phyloP scores from a whole-genome alignment of 2,329 filamentous ascomycete species.

The Fusarium paranaense region DNA sequence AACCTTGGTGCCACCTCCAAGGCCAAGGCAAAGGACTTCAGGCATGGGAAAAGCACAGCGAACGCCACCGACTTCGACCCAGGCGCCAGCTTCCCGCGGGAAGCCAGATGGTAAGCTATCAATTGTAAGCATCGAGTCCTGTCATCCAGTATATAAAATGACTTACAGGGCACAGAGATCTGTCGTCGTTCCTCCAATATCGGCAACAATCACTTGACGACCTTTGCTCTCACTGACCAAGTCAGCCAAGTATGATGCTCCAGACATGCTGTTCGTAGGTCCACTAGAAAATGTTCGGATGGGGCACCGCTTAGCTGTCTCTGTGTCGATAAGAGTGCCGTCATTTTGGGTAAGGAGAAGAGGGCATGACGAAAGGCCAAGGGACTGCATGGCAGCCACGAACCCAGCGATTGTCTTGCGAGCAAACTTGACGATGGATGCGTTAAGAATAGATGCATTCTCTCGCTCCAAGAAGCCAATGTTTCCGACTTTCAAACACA shows the following conservation, averaged over 20 bases:
- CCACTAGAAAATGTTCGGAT: constrained; percentile 71
- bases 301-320: constrained; percentile 53
- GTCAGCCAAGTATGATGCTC: constrained; percentile 66
- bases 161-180: constrained; percentile 49
- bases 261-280: constrained; percentile 71
- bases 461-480: constrained; percentile 69
- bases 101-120: not conserved
- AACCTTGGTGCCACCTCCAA: not conserved
- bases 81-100: not conserved
- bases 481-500: constrained; percentile 43
- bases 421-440: constrained; percentile 67
- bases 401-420: constrained; percentile 66
- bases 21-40: not conserved
- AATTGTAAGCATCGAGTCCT: not conserved
- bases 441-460: constrained; percentile 73
- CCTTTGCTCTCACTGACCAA: constrained; percentile 44
- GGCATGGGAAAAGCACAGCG: not conserved
- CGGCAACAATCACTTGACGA: constrained; percentile 64
- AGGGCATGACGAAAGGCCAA: not conserved
- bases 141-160: no score
- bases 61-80: not conserved
- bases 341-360: not conserved
- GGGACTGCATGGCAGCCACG: constrained; percentile 55
- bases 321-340: not conserved
- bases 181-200: constrained; percentile 74